Percentiles rank a stretch among this genome's conserved stretches.
Conservation (phyloP, 2,329 filamentous ascomycete genomes). For the Neurospora sp. region DNA sequence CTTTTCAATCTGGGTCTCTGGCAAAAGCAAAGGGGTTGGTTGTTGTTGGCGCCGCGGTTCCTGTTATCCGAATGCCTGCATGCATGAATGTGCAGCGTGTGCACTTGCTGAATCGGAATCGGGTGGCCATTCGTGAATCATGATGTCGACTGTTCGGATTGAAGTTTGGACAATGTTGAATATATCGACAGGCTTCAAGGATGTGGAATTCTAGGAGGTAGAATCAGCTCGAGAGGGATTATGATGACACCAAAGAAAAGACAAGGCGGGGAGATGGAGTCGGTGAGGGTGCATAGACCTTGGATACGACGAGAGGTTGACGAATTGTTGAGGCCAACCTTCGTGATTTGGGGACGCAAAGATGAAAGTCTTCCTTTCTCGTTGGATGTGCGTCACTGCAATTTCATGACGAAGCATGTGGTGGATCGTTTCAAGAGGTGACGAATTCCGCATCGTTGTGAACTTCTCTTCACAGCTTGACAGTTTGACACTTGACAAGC, state of each 20-base stretch:
- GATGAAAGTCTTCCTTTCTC: neutral
- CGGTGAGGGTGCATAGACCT: neutral
- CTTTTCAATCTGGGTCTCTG: neutral
- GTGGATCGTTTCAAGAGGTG: neutral
- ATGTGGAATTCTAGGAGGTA: neutral
- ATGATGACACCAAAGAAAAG: neutral
- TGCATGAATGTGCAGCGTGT: neutral
- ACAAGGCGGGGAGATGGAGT: neutral
- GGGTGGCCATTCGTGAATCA: neutral
- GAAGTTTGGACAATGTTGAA: neutral
- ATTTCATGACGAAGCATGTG: neutral
- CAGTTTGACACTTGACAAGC: neutral
- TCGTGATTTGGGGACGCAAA: neutral
- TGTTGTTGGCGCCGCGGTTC: neutral
- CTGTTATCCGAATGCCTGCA: neutral
- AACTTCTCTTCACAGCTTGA: neutral
- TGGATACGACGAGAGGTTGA: neutral
- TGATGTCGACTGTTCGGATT: neutral
- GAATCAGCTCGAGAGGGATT: neutral
- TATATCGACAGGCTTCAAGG: neutral
- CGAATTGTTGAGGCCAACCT: neutral
- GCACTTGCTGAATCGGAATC: neutral
- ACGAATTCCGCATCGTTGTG: neutral
- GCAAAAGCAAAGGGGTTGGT: neutral
- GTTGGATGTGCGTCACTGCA: neutral